Evolutionary conservation across 1,284 basidiomycete genomes (phyloP).

Genomic region (Puccinia hordei): DNA sequence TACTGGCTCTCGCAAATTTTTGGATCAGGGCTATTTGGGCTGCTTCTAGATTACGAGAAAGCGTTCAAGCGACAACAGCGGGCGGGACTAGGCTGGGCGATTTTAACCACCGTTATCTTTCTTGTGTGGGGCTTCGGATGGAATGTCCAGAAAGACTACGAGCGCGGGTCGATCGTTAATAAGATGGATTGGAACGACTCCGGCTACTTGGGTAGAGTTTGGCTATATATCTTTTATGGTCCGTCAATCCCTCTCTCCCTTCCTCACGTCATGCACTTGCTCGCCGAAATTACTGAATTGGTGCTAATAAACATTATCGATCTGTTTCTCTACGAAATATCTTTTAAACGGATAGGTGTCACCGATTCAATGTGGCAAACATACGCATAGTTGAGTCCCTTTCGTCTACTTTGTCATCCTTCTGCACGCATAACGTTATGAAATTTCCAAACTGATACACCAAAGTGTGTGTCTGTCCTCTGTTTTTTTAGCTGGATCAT

Average conservation of each 20-base stretch:
- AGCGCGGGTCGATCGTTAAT: constrained; percentile 45
- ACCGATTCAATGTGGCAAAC: constrained; percentile 50
- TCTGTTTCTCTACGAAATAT: background rate
- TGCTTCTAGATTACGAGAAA: constrained; percentile 54
- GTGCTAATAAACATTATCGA: background rate
- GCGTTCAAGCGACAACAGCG: constrained; percentile 53
- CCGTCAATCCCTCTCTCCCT: constrained; percentile 16
- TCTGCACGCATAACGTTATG: background rate
- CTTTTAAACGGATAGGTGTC: constrained; percentile 17
- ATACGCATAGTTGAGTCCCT: constrained; percentile 38
- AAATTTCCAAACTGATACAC: background rate
- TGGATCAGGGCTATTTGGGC: constrained; percentile 51
- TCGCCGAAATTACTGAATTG: background rate
- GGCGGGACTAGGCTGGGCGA: constrained; percentile 56
- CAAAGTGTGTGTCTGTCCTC: no score
- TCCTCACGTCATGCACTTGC: background rate
- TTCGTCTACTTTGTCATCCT: background rate
- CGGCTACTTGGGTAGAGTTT: constrained; percentile 54
- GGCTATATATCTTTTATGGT: constrained; percentile 57
- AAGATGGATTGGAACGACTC: constrained; percentile 49
- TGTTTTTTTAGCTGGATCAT: constrained; percentile 41
- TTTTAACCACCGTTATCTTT: constrained; percentile 55
- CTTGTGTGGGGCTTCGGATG: constrained; percentile 57
- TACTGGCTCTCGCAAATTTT: constrained; percentile 61
- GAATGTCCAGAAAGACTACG: constrained; percentile 55